Conservation (phyloP, 495 filamentous ascomycete genomes). For the Aspergillus nanangensis region DNA sequence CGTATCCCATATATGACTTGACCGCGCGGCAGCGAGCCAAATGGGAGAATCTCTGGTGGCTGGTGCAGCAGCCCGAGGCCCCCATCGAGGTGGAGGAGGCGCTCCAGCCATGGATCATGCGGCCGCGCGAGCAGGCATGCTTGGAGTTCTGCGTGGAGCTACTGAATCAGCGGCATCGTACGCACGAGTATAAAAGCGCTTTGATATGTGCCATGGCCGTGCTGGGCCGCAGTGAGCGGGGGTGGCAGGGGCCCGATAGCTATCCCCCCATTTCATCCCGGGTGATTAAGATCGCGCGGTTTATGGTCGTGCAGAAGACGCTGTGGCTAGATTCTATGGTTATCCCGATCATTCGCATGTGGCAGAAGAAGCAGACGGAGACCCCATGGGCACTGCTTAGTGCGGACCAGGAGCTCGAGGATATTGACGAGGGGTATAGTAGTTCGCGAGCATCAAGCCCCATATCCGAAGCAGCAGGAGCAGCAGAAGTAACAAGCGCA, state of each 20-base stretch:
- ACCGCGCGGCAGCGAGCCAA: not conserved
- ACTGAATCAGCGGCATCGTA: constrained; percentile 6
- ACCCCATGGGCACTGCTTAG: not conserved
- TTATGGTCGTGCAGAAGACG: constrained; percentile 9
- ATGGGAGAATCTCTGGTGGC: not conserved
- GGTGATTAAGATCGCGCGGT: constrained; percentile 10
- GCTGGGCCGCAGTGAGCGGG: not conserved
- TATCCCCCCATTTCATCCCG: constrained; percentile 3
- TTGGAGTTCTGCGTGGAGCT: constrained; percentile 15
- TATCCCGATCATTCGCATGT: not conserved
- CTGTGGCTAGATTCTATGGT: constrained; percentile 3
- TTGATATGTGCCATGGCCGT: constrained; percentile 8
- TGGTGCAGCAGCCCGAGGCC: not conserved
- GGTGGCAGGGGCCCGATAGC: constrained; percentile 1
- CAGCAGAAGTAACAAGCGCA: not conserved
- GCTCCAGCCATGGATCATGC: not conserved
- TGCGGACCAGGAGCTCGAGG: not conserved
- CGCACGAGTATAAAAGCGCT: constrained; percentile 7
- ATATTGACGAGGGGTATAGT: not conserved
- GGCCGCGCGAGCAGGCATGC: not conserved
- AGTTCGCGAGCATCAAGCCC: not conserved
- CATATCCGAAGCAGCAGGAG: not conserved
- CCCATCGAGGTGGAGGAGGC: not conserved
- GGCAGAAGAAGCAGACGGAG: not conserved
- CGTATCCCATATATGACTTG: not conserved